Base-by-base conservation (phyloP, 108 stramenopile genomes). In the Chaetoceros muelleri region DNA sequence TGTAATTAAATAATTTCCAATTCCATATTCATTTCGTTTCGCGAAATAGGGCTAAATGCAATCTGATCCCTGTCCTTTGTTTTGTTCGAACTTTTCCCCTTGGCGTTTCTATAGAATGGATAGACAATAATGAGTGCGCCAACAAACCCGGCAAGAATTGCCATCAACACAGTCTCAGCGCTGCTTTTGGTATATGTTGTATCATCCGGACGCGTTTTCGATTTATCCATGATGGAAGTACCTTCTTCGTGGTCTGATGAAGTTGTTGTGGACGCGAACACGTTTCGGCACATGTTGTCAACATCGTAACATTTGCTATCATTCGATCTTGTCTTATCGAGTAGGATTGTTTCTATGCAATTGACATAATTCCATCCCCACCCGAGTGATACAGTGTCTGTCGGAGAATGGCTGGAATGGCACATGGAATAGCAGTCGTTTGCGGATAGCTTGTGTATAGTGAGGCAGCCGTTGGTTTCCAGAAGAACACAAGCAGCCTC, bases 311-410 rank as follows among this genome's bases (percentile, higher is more conserved):
- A 40, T 40, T 40, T 5, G 13, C 13, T 40, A 40, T 5, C 34
- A 40, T 40, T 13, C 34, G 34, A 13, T 13, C 34, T 10, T 40
- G 8, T 5, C 5, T 40, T 13, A 8, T 70, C 72, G 45, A 51
- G 64, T 13, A 74, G 29, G 10, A 82, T 52, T 20, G 67, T 63
- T 55, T 82, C 80, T 18, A 82, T 30, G 57, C 80, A 82, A n/a
- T 57, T 44, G 0, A 82, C 80, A 49, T 82, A 82, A 20, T 75
- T 78, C 75, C 76, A 82, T 22, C 80, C 80, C 80, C 68, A 60
- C 8, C 5, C 24, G 3, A 24, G 24, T 24, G 0, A 2, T 45
- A 7, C 18, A 48, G 26, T 19, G 20, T 20, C 17, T 10, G 13
- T 16, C 3, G n/a, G 20, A 5, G 20, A 58, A 22, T 62, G 61